A percentile compares a stretch with the other conserved stretches of the same genome.
phyloP scores from a whole-genome alignment of 2,329 filamentous ascomycete genomes.

The Fusarium proliferatum region DNA sequence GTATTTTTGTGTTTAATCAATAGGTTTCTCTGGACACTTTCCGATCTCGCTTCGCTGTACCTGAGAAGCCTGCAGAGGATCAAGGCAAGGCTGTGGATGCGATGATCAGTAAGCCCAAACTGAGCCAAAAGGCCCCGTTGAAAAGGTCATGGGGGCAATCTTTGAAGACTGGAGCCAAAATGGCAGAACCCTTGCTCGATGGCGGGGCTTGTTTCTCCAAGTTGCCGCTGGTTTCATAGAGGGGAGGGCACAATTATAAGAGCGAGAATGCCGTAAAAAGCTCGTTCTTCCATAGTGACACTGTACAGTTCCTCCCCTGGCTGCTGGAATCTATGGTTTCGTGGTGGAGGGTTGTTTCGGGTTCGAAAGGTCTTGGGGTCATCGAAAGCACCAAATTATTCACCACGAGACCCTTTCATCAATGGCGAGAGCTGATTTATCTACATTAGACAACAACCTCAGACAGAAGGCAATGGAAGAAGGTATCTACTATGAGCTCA shows the following conservation, averaged over 20 bases:
- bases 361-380: slow-evolving; percentile 20
- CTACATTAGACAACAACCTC: background rate
- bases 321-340: background rate
- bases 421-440: background rate
- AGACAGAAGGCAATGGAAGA: background rate
- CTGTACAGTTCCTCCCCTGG: background rate
- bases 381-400: slow-evolving; percentile 15
- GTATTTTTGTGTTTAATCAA: background rate
- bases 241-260: background rate
- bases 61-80: background rate
- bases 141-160: background rate
- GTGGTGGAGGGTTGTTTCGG: slow-evolving; percentile 15
- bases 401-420: slow-evolving; percentile 19
- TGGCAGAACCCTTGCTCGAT: background rate
- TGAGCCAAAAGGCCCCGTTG: background rate
- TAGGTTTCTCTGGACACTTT: background rate
- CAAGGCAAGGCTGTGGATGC: background rate
- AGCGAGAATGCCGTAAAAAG: background rate
- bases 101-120: background rate
- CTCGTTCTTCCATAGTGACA: background rate
- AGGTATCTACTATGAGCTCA: background rate
- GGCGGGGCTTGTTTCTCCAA: background rate
- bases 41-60: background rate
- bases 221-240: background rate
- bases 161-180: background rate